Conservation (phyloP, 768 basidiomycete genomes). For the Zangia roseola region DNA sequence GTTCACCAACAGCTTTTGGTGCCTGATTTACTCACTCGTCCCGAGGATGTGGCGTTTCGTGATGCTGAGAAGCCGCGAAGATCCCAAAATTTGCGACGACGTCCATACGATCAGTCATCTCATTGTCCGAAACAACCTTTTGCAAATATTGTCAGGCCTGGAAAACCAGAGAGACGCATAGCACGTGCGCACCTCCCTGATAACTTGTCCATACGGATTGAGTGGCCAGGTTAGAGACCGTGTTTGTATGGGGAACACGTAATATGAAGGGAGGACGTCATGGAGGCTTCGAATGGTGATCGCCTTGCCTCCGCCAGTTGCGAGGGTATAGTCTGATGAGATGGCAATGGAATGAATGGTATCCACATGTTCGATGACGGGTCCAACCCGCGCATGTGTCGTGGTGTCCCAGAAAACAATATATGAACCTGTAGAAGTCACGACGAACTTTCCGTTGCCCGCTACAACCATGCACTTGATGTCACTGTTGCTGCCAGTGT, state of each 20-base stretch:
- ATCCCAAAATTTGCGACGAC: not conserved
- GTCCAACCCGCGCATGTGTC: constrained; percentile 4
- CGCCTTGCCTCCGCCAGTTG: not conserved
- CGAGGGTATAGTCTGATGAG: constrained; percentile 6
- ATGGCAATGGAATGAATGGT: constrained; percentile 5
- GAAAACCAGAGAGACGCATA: not conserved
- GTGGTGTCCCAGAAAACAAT: constrained; percentile 16
- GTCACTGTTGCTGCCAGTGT: not conserved
- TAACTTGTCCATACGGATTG: not conserved
- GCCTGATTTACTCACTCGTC: constrained; percentile 12
- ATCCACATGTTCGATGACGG: constrained; percentile 1
- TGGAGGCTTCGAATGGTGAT: not conserved
- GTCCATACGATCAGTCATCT: not conserved
- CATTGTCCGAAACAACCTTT: not conserved
- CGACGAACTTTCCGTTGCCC: constrained; percentile 10
- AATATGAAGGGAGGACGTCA: constrained; percentile 1
- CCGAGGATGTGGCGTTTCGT: not conserved
- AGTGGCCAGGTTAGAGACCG: not conserved
- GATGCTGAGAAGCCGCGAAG: not conserved
- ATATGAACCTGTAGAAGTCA: not conserved
- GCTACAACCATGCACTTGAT: constrained; percentile 1
- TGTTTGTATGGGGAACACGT: not conserved
- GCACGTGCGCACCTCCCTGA: too few relatives aligned
- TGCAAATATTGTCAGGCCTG: not conserved
- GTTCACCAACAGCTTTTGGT: not conserved